Evolutionary conservation across 257 asterid species (phyloP).

Genomic region (Plantago elongata): DNA sequence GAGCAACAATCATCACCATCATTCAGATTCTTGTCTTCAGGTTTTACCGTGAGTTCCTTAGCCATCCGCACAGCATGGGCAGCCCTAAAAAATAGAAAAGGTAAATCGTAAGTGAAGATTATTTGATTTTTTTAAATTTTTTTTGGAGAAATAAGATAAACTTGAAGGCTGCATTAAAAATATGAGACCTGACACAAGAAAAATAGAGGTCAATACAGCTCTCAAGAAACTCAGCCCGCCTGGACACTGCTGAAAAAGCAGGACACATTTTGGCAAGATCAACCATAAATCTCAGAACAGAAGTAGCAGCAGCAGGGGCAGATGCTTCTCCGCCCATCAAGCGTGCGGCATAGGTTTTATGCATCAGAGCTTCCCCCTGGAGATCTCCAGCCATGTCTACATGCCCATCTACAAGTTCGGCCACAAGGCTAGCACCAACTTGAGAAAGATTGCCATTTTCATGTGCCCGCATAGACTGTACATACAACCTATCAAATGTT

Average conservation of each 20-base stretch:
- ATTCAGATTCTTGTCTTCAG: conserved; percentile 65
- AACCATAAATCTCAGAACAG: conserved; percentile 97
- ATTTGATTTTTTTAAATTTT: no score
- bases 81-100: conserved; percentile 55
- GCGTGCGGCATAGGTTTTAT: conserved; percentile 99
- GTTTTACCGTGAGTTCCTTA: conserved; percentile 58
- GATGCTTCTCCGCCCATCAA: conserved; percentile 99
- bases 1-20: conserved; percentile 83
- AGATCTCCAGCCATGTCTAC: conserved; percentile 88
- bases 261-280: conserved; percentile 99
- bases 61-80: conserved; percentile 94
- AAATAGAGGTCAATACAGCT: conserved; percentile 90
- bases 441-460: conserved; percentile 86
- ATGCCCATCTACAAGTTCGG: conserved; percentile 84
- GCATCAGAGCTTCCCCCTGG: conserved; percentile 99
- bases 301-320: conserved; percentile 98
- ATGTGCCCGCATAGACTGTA: conserved; percentile 82
- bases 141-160: no score
- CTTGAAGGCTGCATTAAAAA: conserved; percentile 14
- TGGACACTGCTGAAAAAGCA: conserved; percentile 82
- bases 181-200: conserved; percentile 85
- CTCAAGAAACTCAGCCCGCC: conserved; percentile 89
- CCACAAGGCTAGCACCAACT: conserved; percentile 84
- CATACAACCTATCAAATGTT: conserved; percentile 81
- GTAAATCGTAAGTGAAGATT: conserved; percentile 13